Evolutionary conservation across 1,284 basidiomycete species (phyloP).

Genomic region (Pseudozyma sp.): DNA sequence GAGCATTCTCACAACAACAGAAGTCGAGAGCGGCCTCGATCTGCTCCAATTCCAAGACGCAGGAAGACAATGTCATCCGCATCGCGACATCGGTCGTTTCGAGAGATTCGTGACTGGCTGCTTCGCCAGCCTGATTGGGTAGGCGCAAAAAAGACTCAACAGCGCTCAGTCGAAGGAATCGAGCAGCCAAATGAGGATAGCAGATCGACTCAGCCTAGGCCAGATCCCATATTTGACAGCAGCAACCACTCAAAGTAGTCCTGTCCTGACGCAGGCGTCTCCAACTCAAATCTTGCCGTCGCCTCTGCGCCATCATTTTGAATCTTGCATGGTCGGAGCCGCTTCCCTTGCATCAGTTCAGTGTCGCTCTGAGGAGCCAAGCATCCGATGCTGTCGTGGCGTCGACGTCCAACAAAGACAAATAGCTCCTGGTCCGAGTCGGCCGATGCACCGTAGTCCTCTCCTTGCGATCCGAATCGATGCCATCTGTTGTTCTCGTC

Average conservation of each 20-base stretch:
- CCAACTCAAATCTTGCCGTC: conserved; percentile 10
- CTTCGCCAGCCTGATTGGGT: conserved; percentile 30
- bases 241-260: conserved; percentile 60
- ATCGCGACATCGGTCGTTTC: not conserved
- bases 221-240: conserved; percentile 41
- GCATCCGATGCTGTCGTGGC: conserved; percentile 41
- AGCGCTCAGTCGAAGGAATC: not conserved
- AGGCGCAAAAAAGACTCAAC: not conserved
- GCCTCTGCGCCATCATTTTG: conserved; percentile 5
- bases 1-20: too few species aligned
- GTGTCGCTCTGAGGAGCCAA: conserved; percentile 41
- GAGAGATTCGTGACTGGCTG: conserved; percentile 21
- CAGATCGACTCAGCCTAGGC: conserved; percentile 19
- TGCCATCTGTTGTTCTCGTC: conserved; percentile 12
- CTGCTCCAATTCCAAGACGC: too few species aligned
- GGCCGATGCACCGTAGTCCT: conserved; percentile 26
- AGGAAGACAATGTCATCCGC: too few species aligned
- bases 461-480: conserved; percentile 29
- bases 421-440: conserved; percentile 54
- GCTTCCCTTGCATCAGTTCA: conserved; percentile 55
- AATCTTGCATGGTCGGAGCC: conserved; percentile 23
- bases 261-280: conserved; percentile 22
- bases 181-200: not conserved
- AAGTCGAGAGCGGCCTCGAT: too few species aligned
- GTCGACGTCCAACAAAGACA: conserved; percentile 56